Evolutionary conservation across 2,329 filamentous ascomycete species (phyloP), one percentile per base, ranked within the genome.

Genomic region (Neospermospora avenae): DNA sequence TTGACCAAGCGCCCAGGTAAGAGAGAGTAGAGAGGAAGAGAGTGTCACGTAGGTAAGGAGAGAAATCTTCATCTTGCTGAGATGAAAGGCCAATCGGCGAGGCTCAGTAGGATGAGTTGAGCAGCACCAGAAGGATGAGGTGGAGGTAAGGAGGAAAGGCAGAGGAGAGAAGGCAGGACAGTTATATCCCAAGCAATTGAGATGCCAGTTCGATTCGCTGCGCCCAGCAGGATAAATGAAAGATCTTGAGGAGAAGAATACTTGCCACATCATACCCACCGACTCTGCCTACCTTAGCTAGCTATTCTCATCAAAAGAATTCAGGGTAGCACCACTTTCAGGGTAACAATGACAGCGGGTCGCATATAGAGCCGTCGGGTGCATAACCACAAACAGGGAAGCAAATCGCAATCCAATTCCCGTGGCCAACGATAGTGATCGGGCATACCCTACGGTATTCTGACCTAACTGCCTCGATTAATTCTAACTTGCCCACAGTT

Each of bases 1-100:
- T 66, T 84, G 81, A 48, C 80, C 79, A 55, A 83, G 74, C 35
- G 76, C 78, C n/a, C n/a, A n/a, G n/a, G n/a, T n/a, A n/a, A 10
- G 63, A 49, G 6, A 68, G 70, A n/a, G 66, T 57, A 13, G 69
- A 55, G 7, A 66, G 57, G 18, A 74, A 41, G 20, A 55, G 51
- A 10, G 63, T 55, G 10, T 5, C 28, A 10, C 28, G 28, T 5
- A 72, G 60, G n/a, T n/a, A n/a, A 64, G 60, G 13, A 69, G 5
- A 44, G 65, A 31, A 42, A 62, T 52, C 59, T 55, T 69, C 67
- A 68, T 70, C 34, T 41, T 39, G 49, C 39, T 41, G 51, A 53
- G n/a, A n/a, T n/a, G n/a, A n/a, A n/a, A n/a, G n/a, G n/a, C n/a
- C n/a, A n/a, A n/a, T n/a, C n/a, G n/a, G n/a, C 16, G 4, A 13